A percentile compares a stretch with the other conserved stretches of the same genome.
Conservation (phyloP, 2,329 filamentous ascomycete species). For the Aspergillus ustus region DNA sequence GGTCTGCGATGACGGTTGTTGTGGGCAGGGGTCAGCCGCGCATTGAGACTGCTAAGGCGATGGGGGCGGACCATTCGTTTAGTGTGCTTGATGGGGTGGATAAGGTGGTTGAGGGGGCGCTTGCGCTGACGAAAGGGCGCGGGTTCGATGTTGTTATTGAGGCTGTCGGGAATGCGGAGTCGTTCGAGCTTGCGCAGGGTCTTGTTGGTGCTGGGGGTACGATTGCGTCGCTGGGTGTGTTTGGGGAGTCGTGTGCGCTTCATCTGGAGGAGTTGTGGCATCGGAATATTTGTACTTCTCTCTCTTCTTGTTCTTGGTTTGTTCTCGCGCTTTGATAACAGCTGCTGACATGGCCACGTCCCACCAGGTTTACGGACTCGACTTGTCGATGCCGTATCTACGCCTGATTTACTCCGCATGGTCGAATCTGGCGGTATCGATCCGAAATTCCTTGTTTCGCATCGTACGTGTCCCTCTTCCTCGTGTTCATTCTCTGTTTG, state of each 20-base stretch:
- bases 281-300: neutral
- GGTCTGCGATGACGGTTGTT: neutral
- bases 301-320: neutral
- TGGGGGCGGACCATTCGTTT: neutral
- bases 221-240: conserved; percentile 64
- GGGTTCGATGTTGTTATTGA: conserved; percentile 64
- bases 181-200: conserved; percentile 59
- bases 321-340: neutral
- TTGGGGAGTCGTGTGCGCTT: conserved; percentile 52
- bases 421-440: conserved; percentile 15
- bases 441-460: conserved; percentile 20
- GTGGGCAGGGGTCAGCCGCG: neutral
- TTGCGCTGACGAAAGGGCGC: conserved; percentile 53
- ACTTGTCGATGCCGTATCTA: conserved; percentile 14
- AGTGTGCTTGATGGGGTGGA: neutral
- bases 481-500: neutral
- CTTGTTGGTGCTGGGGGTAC: conserved; percentile 58
- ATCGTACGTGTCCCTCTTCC: conserved; percentile 13
- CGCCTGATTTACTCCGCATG: conserved; percentile 15
- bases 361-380: conserved; percentile 15
- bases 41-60: neutral
- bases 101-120: conserved; percentile 18
- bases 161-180: conserved; percentile 59
- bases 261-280: neutral
- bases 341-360: neutral